Evolutionary conservation across 495 filamentous ascomycete species (phyloP).

Genomic region (Parmelia sp.): DNA sequence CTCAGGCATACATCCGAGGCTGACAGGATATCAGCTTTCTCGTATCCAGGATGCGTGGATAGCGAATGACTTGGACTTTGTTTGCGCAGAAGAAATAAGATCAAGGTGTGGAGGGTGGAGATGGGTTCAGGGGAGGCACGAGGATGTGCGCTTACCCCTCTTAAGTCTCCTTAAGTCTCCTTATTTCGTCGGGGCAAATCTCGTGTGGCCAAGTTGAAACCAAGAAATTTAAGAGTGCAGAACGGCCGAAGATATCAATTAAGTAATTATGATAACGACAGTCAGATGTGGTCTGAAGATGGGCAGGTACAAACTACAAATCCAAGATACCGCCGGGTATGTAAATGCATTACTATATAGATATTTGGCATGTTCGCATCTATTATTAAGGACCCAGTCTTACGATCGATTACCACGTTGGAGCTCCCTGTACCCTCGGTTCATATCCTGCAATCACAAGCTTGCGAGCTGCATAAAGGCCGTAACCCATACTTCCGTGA

Average conservation of each 20-base stretch:
- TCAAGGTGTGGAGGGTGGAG: neutral
- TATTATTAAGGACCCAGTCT: neutral
- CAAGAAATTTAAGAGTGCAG: neutral
- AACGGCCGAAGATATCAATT: neutral
- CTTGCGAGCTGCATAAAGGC: neutral
- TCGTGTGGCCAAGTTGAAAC: neutral
- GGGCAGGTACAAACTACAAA: constrained; percentile 2
- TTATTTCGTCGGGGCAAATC: neutral
- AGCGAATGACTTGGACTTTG: neutral
- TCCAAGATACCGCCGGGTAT: neutral
- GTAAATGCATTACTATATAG: neutral
- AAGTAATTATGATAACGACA: constrained; percentile 8
- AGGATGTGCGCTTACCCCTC: neutral
- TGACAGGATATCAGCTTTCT: constrained; percentile 13
- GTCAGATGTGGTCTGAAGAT: neutral
- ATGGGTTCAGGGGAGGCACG: neutral
- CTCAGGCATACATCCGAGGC: constrained; percentile 6
- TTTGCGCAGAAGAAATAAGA: neutral
- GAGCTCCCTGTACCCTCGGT: constrained; percentile 4
- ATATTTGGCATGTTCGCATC: neutral
- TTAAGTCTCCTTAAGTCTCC: neutral
- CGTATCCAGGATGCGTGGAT: neutral
- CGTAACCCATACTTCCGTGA: neutral
- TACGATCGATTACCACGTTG: neutral
- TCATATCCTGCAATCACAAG: constrained; percentile 11